phyloP scores from a whole-genome alignment of 23 red algal genomes.

The Chondrus crispus region DNA sequence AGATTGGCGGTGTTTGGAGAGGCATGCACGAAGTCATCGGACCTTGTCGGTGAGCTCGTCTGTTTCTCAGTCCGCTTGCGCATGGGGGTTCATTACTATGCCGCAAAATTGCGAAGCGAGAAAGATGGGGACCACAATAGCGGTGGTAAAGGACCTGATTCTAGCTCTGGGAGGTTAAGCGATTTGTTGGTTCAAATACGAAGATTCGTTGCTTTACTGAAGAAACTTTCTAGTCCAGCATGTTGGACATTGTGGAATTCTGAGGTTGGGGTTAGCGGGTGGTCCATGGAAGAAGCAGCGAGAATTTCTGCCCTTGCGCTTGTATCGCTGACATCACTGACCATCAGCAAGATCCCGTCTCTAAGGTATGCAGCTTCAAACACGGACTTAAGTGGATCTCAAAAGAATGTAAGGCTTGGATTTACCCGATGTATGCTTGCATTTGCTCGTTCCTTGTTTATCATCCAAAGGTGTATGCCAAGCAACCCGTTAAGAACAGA shows the following conservation, averaged over 20 bases:
- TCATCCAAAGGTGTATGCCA: constrained; percentile 9
- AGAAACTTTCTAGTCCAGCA: constrained; percentile 36
- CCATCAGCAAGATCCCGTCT: constrained; percentile 52
- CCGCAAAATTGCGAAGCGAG: constrained; percentile 38
- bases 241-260: not conserved
- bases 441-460: constrained; percentile 29
- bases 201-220: constrained; percentile 34
- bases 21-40: constrained; percentile 43
- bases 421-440: constrained; percentile 63
- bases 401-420: constrained; percentile 63
- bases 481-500: not conserved
- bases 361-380: constrained; percentile 34
- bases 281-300: constrained; percentile 41
- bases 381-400: constrained; percentile 23
- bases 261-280: constrained; percentile 32
- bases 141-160: not conserved
- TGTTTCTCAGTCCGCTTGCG: constrained; percentile 60
- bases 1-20: constrained; percentile 30
- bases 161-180: constrained; percentile 16
- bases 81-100: constrained; percentile 63
- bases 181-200: constrained; percentile 48
- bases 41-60: constrained; percentile 49
- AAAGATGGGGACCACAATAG: too few species aligned
- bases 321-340: constrained; percentile 50
- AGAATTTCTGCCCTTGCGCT: constrained; percentile 22